Evolutionary conservation across 2,329 filamentous ascomycete genomes (phyloP), one percentile per base, ranked within the genome.

Genomic region (Alternaria brassicicola): DNA sequence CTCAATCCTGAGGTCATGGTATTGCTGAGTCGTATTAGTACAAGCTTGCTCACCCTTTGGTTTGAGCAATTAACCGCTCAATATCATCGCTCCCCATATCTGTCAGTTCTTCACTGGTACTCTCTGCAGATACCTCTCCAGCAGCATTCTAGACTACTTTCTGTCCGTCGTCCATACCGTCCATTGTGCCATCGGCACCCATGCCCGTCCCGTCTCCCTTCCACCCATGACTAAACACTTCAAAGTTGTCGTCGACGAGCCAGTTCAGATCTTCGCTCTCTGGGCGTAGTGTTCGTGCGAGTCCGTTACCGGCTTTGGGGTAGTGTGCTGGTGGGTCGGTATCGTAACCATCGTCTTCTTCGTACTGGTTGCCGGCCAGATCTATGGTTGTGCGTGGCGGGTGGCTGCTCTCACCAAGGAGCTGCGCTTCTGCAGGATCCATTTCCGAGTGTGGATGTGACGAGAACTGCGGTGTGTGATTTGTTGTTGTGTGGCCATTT

Each of bases 221-320:
- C 71, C 72, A 76, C 8, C 67, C 65, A 60, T 88, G 85, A 60
- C 83, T 86, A 66, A 88, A 88, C 0, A 85, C 86, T 21, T 80
- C 78, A 65, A 82, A 83, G 38, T 84, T 82, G 48, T 87, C 84
- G 64, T 89, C 88, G 7, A 86, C 83, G 23, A 90, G 72, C 78
- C 87, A 88, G 56, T 86, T 81, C 36, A 88, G 65, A 69, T 89
- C 87, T 25, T 86, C 83, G 17, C 80, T 80, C 63, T 88, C 85
- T 1, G 82, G 81, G 6, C 83, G 81, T 19, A 89, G 69, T 23
- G 80, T 83, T 26, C 77, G 57, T 63, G 79, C 80, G 6, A 90
- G 78, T 2, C 88, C 88, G 53, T 87, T 82, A 2, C 88, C 88
- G 6, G 87, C 80, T 61, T 83, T 84, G 0, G 87, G 87, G 64